Conservation (phyloP, 345 rosid genomes). For the Syzygium grande region DNA sequence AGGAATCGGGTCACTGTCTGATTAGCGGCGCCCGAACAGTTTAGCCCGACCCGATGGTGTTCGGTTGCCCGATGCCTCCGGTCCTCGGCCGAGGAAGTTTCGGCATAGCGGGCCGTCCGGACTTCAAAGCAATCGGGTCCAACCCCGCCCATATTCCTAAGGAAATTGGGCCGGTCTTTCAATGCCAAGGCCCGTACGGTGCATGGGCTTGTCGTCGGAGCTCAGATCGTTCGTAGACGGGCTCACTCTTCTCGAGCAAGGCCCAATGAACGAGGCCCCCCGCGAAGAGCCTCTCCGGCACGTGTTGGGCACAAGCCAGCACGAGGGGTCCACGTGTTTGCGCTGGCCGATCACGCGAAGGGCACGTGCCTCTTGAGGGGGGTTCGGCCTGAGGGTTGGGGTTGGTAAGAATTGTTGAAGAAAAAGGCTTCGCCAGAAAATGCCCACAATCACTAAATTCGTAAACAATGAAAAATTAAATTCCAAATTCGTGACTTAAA, state of each 20-base stretch:
- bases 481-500: not conserved
- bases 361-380: not conserved
- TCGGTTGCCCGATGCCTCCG: not conserved
- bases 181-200: not conserved
- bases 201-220: not conserved
- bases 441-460: not conserved
- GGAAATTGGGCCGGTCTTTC: not conserved
- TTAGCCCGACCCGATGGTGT: not conserved
- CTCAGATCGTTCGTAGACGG: not conserved
- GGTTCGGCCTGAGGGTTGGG: not conserved
- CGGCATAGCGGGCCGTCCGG: not conserved
- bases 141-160: not conserved
- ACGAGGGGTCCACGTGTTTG: not conserved
- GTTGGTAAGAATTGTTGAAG: not conserved
- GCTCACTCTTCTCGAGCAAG: not conserved
- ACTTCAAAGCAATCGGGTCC: not conserved
- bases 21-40: not conserved
- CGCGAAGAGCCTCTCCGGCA: not conserved
- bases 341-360: not conserved
- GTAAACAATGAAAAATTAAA: not conserved
- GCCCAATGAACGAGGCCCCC: not conserved
- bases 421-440: not conserved
- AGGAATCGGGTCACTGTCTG: not conserved
- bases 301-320: constrained; percentile 1
- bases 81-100: not conserved